phyloP scores from a whole-genome alignment of 2,329 filamentous ascomycete species.

The Colletotrichum lini region DNA sequence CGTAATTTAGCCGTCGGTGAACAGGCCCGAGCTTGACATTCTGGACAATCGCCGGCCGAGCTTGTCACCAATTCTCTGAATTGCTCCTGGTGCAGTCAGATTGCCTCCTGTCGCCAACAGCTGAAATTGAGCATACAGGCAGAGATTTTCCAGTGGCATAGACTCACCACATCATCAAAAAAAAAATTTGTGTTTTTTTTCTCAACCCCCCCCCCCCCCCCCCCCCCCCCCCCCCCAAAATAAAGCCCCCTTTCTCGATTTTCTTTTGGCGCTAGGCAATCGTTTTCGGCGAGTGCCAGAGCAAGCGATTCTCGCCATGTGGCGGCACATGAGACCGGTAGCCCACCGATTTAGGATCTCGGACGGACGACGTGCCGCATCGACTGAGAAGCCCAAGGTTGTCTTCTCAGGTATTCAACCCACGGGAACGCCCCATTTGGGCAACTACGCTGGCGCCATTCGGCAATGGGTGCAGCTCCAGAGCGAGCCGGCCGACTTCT shows the following conservation, averaged over 20 bases:
- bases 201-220: too few relatives aligned
- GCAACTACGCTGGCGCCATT: conserved; percentile 94
- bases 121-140: neutral
- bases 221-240: too few relatives aligned
- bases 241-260: too few relatives aligned
- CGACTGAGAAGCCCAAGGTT: conserved; percentile 53
- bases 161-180: neutral
- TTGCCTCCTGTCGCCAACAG: neutral
- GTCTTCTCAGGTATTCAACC: conserved; percentile 98
- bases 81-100: too few relatives aligned
- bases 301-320: conserved; percentile 22
- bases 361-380: conserved; percentile 18
- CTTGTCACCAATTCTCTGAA: neutral
- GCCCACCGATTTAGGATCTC: neutral
- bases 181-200: too few relatives aligned
- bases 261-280: neutral
- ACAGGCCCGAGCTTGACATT: neutral
- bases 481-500: conserved; percentile 67
- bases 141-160: neutral
- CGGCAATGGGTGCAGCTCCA: conserved; percentile 89
- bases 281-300: neutral
- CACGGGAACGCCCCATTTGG: conserved; percentile 92
- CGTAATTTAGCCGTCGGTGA: neutral
- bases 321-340: conserved; percentile 13
- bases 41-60: neutral